phyloP scores from a whole-genome alignment of 345 rosid species.

The Pistacia integerrima region DNA sequence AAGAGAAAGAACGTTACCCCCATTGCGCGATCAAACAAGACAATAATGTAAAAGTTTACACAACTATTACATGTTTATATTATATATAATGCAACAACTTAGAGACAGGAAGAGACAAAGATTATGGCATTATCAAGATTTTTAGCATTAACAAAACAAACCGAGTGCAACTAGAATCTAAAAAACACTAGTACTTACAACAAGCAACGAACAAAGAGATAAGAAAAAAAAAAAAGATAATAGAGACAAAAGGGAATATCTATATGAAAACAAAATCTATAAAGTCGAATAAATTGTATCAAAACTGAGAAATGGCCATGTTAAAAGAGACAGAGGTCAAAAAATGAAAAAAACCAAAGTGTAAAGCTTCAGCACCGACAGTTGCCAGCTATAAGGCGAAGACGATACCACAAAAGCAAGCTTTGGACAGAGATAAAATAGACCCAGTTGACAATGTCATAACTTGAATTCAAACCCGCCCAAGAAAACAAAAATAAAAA shows the following conservation, averaged over 20 bases:
- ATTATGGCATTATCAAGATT: neutral
- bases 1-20: too few species aligned
- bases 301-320: neutral
- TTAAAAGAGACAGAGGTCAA: neutral
- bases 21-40: neutral
- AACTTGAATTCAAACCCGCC: neutral
- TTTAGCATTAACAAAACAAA: neutral
- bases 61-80: too few species aligned
- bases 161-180: neutral
- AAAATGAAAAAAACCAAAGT: neutral
- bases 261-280: conserved; percentile 3
- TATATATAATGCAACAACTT: neutral
- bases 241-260: neutral
- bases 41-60: too few species aligned
- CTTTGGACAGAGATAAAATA: neutral
- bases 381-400: neutral
- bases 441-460: conserved; percentile 2
- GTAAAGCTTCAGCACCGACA: neutral
- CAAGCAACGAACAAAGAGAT: neutral
- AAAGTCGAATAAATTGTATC: neutral
- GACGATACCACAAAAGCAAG: neutral
- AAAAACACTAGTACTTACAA: neutral
- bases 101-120: neutral
- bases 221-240: neutral
- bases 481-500: neutral